Conservation (phyloP, 306 rosid genomes). For the Mucuna pruriens region DNA sequence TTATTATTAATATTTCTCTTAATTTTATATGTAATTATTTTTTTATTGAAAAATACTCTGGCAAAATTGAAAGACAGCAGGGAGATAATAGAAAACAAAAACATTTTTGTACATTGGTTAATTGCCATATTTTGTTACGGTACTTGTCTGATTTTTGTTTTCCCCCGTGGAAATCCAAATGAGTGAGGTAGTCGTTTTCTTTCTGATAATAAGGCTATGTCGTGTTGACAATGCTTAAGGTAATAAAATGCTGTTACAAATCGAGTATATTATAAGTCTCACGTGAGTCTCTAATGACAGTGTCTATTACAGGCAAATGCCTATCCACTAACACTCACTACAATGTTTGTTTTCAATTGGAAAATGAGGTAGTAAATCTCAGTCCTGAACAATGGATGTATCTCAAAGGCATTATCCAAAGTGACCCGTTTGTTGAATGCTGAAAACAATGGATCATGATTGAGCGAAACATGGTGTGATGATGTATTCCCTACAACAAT, state of each 20-base stretch:
- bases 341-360: constrained; percentile 8
- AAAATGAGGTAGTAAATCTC: constrained; percentile 10
- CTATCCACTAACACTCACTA: neutral
- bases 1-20: too few relatives aligned
- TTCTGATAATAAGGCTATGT: neutral
- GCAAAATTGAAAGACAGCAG: neutral
- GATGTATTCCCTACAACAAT: constrained; percentile 22
- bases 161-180: constrained; percentile 11
- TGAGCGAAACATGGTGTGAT: constrained; percentile 23
- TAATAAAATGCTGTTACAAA: neutral
- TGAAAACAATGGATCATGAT: constrained; percentile 2
- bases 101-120: neutral
- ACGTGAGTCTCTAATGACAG: constrained; percentile 26
- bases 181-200: constrained; percentile 24
- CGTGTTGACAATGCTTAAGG: constrained; percentile 19
- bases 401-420: neutral
- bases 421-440: neutral
- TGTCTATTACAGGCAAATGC: neutral
- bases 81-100: neutral
- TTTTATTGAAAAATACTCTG: neutral
- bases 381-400: neutral
- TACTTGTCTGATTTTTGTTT: neutral
- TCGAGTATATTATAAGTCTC: neutral
- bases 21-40: too few relatives aligned
- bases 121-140: neutral